Evolutionary conservation across 805 yeast species (phyloP), one percentile per base, ranked within the genome.

Genomic region (Jamesozyma lodderae): DNA sequence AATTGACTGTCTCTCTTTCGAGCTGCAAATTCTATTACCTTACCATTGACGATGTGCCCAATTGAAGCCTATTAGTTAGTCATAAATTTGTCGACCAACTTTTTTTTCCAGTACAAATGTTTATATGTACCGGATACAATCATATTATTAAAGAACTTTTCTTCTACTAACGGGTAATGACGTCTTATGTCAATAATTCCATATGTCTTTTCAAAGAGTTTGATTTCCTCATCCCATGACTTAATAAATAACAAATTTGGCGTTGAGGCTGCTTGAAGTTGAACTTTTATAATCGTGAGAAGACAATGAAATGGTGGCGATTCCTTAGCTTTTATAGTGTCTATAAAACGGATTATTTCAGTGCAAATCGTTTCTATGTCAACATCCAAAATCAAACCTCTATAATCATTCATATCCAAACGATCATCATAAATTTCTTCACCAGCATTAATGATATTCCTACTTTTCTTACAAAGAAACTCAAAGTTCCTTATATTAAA

Each of bases 281-380:
- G n/a, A n/a, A n/a, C n/a, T 4, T 27, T 35, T 3, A 36, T 17
- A 13, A 48, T 29, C 16, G 29, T 32, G 14, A 46, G 35, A n/a
- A 55, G 32, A 25, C 54, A 53, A 4, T 46, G 38, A 37, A 41
- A 57, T 9, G 59, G 59, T 8, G 60, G 55, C 54, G 53, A 52
- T 10, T 52, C 51, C 2, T 40, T 37, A 4, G 46, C 41, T 14
- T 33, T 37, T 9, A 48, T 40, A 6, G 33, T 18, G 25, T 52
- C 53, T n/a, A 57, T 48, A 16, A 31, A 40, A 1, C 33, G 22
- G 11, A 42, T 13, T 10, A 51, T 20, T 17, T 45, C 42, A 6
- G n/a, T 17, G 6, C 17, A 16, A 4, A 17, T 26, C 14, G 11
- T 8, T 5, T 11, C 29, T 13, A 26, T 11, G 14, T 26, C 13